A percentile compares a stretch with the other conserved stretches of the same genome.
Conservation (phyloP, 495 filamentous ascomycete genomes). For the Physcia stellaris region DNA sequence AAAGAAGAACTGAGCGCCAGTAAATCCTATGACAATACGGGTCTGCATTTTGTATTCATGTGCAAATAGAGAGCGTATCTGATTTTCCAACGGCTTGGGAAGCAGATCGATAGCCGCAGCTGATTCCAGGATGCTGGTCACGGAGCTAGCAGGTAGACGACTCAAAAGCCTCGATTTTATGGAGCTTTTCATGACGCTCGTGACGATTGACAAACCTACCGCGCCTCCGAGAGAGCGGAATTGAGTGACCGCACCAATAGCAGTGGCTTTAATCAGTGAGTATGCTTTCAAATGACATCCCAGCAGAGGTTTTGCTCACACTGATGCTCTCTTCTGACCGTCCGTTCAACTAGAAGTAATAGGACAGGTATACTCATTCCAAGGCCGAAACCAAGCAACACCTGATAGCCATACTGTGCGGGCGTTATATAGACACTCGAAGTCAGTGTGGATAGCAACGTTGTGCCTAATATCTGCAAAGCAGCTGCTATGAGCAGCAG, state of each 20-base stretch:
- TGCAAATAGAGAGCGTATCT: no score
- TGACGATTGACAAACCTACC: slow-evolving; percentile 17
- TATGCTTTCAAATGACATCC: slow-evolving; percentile 23
- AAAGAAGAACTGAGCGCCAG: no score
- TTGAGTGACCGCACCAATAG: slow-evolving; percentile 14
- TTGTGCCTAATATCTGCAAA: slow-evolving; percentile 35
- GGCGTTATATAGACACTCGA: slow-evolving; percentile 11
- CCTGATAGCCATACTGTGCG: slow-evolving; percentile 36
- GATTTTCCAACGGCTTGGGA: no score
- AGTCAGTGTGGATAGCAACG: slow-evolving; percentile 27
- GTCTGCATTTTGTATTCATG: no score
- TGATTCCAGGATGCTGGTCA: no score
- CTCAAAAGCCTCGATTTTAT: no score
- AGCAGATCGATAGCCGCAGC: no score
- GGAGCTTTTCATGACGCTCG: slow-evolving; percentile 15
- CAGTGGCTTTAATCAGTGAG: slow-evolving; percentile 12
- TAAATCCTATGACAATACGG: no score
- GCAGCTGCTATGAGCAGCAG: slow-evolving; percentile 24
- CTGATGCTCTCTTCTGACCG: no score
- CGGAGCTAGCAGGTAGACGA: no score
- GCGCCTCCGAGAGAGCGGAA: slow-evolving; percentile 18
- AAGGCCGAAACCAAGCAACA: slow-evolving; percentile 38
- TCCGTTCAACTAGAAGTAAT: no score
- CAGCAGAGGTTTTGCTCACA: slow-evolving; percentile 32
- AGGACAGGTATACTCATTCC: slow-evolving; percentile 34